phyloP scores from a whole-genome alignment of 1,284 basidiomycete species.

The Singerocomus inundabilis region DNA sequence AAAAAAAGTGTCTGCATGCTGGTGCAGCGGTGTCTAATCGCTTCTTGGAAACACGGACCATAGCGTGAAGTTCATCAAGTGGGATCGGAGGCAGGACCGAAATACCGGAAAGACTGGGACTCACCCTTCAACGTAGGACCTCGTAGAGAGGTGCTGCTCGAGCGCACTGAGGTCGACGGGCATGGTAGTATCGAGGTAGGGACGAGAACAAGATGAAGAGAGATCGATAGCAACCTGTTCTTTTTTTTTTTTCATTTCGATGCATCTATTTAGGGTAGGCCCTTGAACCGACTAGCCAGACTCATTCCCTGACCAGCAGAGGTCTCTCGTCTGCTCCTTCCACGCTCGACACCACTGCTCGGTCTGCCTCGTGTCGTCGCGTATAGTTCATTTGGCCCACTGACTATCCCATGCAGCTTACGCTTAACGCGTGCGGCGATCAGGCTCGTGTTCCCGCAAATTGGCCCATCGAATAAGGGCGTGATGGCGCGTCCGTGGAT shows the following conservation, averaged over 20 bases:
- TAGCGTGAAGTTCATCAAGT: constrained; percentile 80
- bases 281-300: neutral
- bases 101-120: constrained; percentile 35
- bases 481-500: neutral
- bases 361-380: neutral
- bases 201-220: constrained; percentile 21
- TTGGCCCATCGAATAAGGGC: neutral
- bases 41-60: constrained; percentile 99
- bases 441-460: neutral
- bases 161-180: constrained; percentile 74
- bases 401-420: neutral
- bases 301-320: neutral
- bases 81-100: constrained; percentile 29
- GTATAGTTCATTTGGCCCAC: neutral
- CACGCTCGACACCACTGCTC: neutral
- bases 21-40: constrained; percentile 93
- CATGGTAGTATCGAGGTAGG: constrained; percentile 42
- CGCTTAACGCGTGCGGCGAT: neutral
- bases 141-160: constrained; percentile 79
- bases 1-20: constrained; percentile 68
- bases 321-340: neutral
- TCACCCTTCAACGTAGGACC: constrained; percentile 93
- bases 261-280: constrained; percentile 33
- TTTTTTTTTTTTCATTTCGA: constrained; percentile 20
- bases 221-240: constrained; percentile 23